Percentiles rank a stretch among this genome's conserved stretches.
phyloP scores from a whole-genome alignment of 495 filamentous ascomycete species.

The Tuber aestivum region DNA sequence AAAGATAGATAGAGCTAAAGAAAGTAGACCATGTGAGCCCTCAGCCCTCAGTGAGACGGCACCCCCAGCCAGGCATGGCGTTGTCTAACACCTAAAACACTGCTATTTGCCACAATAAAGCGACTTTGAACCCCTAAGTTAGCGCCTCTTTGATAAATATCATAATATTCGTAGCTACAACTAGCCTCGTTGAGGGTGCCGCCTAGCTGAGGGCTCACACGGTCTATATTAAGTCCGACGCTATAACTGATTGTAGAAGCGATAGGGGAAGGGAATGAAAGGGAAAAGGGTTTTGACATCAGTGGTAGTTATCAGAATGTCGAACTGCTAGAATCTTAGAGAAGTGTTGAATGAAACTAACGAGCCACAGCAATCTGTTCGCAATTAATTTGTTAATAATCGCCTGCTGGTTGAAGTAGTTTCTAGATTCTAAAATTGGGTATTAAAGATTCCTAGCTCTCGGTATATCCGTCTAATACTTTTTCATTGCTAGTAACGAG shows the following conservation, averaged over 20 bases:
- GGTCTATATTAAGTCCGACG: not conserved
- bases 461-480: not conserved
- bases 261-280: not conserved
- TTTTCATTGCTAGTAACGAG: not conserved
- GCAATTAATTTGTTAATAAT: not conserved
- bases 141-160: too few relatives aligned
- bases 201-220: too few relatives aligned
- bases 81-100: too few relatives aligned
- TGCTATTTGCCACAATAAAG: too few relatives aligned
- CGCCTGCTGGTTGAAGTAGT: not conserved
- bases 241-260: not conserved
- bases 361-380: not conserved
- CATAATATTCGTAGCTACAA: too few relatives aligned
- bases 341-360: not conserved
- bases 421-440: not conserved
- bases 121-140: too few relatives aligned
- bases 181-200: too few relatives aligned
- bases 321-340: not conserved
- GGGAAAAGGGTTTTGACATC: not conserved
- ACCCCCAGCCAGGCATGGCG: too few relatives aligned
- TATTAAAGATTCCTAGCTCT: not conserved
- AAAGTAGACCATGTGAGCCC: too few relatives aligned
- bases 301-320: not conserved
- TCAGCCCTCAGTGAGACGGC: too few relatives aligned
- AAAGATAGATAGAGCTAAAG: too few relatives aligned